Percentiles rank a stretch among this genome's conserved stretches.
Conservation (phyloP, 176 grass and related monocot species). For the Melocanna baccifera region DNA sequence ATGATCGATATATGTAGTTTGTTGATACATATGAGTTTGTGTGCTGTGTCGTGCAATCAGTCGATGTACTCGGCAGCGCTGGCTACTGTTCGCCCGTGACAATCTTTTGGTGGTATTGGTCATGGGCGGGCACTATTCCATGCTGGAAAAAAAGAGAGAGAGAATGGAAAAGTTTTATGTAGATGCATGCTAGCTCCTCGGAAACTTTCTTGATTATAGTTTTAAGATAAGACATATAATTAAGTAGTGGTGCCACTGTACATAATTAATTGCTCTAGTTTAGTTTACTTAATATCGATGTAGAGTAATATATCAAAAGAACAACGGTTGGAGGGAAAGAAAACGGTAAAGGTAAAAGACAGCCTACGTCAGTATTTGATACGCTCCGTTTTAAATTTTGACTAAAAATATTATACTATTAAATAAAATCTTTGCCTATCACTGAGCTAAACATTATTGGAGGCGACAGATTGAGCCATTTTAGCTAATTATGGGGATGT, state of each 20-base stretch:
- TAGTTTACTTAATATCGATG: neutral
- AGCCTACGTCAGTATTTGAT: neutral
- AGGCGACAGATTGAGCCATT: neutral
- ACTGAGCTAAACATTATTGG: neutral
- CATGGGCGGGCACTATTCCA: conserved; percentile 45
- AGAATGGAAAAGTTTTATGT: neutral
- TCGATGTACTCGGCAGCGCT: conserved; percentile 29
- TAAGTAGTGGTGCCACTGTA: neutral
- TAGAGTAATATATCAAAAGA: neutral
- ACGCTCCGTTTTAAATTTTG: neutral
- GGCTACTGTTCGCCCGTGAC: conserved; percentile 53
- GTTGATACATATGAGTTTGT: conserved; percentile 18
- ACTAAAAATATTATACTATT: neutral
- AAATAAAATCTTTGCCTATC: neutral
- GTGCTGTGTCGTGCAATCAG: conserved; percentile 50
- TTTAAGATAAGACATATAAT: neutral
- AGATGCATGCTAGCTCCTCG: neutral
- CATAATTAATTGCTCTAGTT: neutral
- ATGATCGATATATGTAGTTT: conserved; percentile 12
- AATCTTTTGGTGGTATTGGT: conserved; percentile 45
- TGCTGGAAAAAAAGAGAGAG: neutral
- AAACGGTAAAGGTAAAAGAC: neutral
- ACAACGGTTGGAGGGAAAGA: neutral
- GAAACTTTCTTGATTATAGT: neutral
- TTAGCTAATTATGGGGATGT: neutral